Evolutionary conservation across 2,329 filamentous ascomycete species (phyloP), one percentile per base, ranked within the genome.

Genomic region (Lojkania enalia): DNA sequence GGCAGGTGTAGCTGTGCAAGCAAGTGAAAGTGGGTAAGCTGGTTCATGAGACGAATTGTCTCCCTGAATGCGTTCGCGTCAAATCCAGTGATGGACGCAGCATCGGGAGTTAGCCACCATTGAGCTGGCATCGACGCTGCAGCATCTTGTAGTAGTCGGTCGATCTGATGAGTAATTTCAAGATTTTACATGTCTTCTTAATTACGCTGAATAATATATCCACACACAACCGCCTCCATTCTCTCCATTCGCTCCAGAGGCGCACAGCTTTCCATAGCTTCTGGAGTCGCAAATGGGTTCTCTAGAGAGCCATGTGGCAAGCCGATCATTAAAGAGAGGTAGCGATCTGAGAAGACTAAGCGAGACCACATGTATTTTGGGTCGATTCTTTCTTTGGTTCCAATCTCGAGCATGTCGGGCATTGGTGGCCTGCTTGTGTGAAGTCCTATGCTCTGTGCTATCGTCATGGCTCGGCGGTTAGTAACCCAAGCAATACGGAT

Each of bases 371-470:
- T 51, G 29, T 57, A 30, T 7, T 54, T 49, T 18, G 60, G 51
- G 29, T 61, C 32, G 4, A 51, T 27, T 7, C 27, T 15, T 2
- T 35, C 36, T 14, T 52, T 52, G 7, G 41, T 44, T 2, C 42
- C 31, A 0, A 25, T 15, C 3, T 60, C 54, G 3, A 57, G 31
- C 1, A 51, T 35, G n/a, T 25, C 42, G 4, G 48, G 5, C 23
- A 76, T 70, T 19, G 51, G 15, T 1, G 71, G 74, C 37, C 42
- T 59, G 54, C 39, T 63, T 3, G 61, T 66, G 44, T 76, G 63
- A 2, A 77, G 42, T 0, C 69, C 70, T 61, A 77, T 66, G 21
- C 74, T 44, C 49, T 77, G 74, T 0, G 72, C 74, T 2, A 71
- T 45, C 0, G 48, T 51, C 47, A 73, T 63, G 0, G 74, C 74